Base-by-base conservation (phyloP, 345 rosid species). In the Syzygium aromaticum region DNA sequence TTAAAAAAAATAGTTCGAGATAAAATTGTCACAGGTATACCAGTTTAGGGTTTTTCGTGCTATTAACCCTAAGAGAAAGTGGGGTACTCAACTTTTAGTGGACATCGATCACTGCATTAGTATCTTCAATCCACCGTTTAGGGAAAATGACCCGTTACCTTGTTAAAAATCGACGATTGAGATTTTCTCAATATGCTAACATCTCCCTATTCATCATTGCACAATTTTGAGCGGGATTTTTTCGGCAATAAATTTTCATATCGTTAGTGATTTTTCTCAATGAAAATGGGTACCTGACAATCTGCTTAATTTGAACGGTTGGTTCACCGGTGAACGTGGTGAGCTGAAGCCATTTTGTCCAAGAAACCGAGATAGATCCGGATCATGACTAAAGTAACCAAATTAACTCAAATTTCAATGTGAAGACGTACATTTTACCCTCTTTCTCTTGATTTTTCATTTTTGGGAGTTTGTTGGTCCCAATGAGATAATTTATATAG, bases 281-380 rank as follows among this genome's bases (percentile, higher is more conserved):
- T 73, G 46, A 73, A 73, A 73, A 38, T 1, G 80, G 1, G 4
- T 19, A 38, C 0, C 0, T 73, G 2, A 73, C 8, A 1, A 73
- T 33, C 0, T 2, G 46, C 80, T 33, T 17, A 8, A 33, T 17
- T 64, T 64, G 11, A 17, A 8, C 1, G 0, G 11, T 15, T 0
- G 6, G 30, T 15, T 67, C 43, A 33, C 7, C 23, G 0, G 3
- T 19, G 10, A 73, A 73, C 1, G 4, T 19, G 1, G 6, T 10
- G 13, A 33, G 3, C 43, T 4, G 22, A 0, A 67, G 25, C 2
- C 9, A 19, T 73, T 33, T 33, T 73, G 43, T 38, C 23, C 23
- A 2, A 33, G 30, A 38, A 73, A 19, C 38, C 11, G 13, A 19
- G 49, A 33, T 73, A 9, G 49, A 38, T 38, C 14, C 1, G 14